A percentile compares a stretch with the other conserved stretches of the same genome.
Evolutionary conservation across 2,329 filamentous ascomycete species (phyloP).

Genomic region (Alternaria hordeiaustralica): DNA sequence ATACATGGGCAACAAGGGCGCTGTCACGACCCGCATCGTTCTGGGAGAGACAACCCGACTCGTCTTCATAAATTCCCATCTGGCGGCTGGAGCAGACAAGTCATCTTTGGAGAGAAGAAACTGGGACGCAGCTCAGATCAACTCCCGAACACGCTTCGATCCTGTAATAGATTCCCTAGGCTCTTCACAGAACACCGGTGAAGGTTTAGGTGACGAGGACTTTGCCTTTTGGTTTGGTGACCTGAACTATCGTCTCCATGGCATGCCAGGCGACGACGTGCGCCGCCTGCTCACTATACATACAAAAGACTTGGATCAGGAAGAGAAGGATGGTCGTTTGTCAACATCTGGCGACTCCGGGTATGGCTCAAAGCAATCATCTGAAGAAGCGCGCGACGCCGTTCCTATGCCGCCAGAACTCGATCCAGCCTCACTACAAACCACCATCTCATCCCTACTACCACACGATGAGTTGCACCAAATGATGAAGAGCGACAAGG

Average conservation of each 20-base stretch:
- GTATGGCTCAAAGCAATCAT: conserved; percentile 22
- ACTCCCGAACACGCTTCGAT: conserved; percentile 77
- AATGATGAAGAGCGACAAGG: conserved; percentile 76
- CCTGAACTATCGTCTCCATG: conserved; percentile 90
- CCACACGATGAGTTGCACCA: conserved; percentile 86
- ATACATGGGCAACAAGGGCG: conserved; percentile 96
- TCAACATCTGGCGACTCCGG: conserved; percentile 31
- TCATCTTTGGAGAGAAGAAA: conserved; percentile 80
- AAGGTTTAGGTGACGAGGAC: conserved; percentile 85
- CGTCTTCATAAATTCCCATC: conserved; percentile 89
- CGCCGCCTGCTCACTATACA: conserved; percentile 83
- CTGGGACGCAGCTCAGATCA: conserved; percentile 86
- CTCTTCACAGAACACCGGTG: conserved; percentile 62
- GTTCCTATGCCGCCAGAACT: conserved; percentile 57
- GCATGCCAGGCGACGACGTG: conserved; percentile 88
- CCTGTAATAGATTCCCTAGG: conserved; percentile 72
- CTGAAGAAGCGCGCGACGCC: conserved; percentile 21
- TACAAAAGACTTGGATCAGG: conserved; percentile 69
- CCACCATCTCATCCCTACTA: conserved; percentile 83
- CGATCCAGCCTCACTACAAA: conserved; percentile 86
- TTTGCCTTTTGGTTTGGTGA: conserved; percentile 97
- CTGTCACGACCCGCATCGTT: conserved; percentile 79
- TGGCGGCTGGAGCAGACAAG: conserved; percentile 85
- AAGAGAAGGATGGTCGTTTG: conserved; percentile 5
- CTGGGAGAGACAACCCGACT: conserved; percentile 88